Percentiles rank a stretch among this genome's conserved stretches.
Conservation (phyloP, 2,329 filamentous ascomycete genomes). For the Massarina eburnea region DNA sequence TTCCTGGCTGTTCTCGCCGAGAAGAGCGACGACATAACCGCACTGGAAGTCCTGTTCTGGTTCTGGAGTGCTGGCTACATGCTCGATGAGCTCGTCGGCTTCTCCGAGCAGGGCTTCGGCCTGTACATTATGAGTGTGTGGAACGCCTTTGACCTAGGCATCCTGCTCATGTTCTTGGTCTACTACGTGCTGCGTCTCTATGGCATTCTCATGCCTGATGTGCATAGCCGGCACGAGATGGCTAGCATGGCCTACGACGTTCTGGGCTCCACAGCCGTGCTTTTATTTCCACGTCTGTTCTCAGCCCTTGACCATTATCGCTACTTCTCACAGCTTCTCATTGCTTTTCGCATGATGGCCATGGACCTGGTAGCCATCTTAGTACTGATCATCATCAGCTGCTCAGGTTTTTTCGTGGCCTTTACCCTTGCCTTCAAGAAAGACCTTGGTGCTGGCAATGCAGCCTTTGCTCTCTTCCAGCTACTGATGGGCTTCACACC, state of each 20-base stretch:
- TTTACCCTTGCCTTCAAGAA: slow-evolving; percentile 79
- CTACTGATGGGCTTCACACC: slow-evolving; percentile 95
- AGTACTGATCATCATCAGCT: slow-evolving; percentile 80
- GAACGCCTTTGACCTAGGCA: slow-evolving; percentile 94
- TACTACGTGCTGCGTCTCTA: slow-evolving; percentile 91
- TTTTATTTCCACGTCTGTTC: slow-evolving; percentile 88
- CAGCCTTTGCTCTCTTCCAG: slow-evolving; percentile 92
- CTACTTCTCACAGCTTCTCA: slow-evolving; percentile 92
- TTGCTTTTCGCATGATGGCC: slow-evolving; percentile 93
- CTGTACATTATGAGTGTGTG: slow-evolving; percentile 97
- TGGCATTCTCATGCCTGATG: slow-evolving; percentile 78
- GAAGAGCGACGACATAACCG: slow-evolving; percentile 77
- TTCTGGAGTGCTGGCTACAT: slow-evolving; percentile 97
- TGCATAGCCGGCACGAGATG: slow-evolving; percentile 62
- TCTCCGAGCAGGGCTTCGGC: slow-evolving; percentile 95
- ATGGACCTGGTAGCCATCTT: slow-evolving; percentile 84
- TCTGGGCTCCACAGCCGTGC: slow-evolving; percentile 85
- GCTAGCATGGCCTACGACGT: slow-evolving; percentile 90
- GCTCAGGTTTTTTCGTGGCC: slow-evolving; percentile 93
- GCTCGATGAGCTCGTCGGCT: slow-evolving; percentile 93
- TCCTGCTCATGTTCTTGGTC: slow-evolving; percentile 78
- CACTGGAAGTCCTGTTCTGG: slow-evolving; percentile 88
- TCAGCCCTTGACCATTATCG: slow-evolving; percentile 92
- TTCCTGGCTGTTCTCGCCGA: slow-evolving; percentile 80
- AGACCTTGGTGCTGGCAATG: slow-evolving; percentile 67